Evolutionary conservation across 345 rosid genomes (phyloP), one percentile per base, ranked within the genome.

Genomic region (Cardiospermum halicacabum): DNA sequence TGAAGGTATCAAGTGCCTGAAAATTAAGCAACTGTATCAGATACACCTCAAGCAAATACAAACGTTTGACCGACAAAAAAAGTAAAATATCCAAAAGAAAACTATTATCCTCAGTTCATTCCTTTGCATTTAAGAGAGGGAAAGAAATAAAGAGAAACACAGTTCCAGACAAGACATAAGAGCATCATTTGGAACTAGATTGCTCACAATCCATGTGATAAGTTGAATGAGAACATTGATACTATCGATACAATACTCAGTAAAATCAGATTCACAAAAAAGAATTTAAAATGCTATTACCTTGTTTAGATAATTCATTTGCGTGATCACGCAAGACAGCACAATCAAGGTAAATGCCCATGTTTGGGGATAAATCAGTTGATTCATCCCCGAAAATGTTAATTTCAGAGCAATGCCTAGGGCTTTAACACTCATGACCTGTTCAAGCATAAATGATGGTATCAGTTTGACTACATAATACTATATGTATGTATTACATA

Each of bases 1-100:
- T 89, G 77, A 91, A 91, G 68, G 94, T 91, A 72, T 89, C 97
- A 67, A 91, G 96, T 53, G 96, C 97, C 96, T 89, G 94, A 78
- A 77, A 63, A 40, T 31, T 21, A 47, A 66, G 58, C 56, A 45
- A 60, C 25, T 22, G 56, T 59, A 37, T 53, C 62, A 65, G 39
- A 48, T 48, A 28, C 34, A 40, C 13, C 22, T 49, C 55, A 24
- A 34, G 60, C 62, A 65, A 37, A 25, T n/a, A n/a, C n/a, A 32
- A 55, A 45, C 25, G 36, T 27, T 26, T 55, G 54, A 32, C 39
- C 65, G 48, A 39, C 19, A 27, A 19, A 31, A 37, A 18, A 50
- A 47, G 28, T 65, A n/a, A 32, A 49, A 0, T 13, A 48, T 11
- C 37, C 25, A 32, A 27, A 12, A 24, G 28, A 28, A 9, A 18